Evolutionary conservation across 2,329 filamentous ascomycete species (phyloP).

Genomic region (Dendrostoma leiphaemia): DNA sequence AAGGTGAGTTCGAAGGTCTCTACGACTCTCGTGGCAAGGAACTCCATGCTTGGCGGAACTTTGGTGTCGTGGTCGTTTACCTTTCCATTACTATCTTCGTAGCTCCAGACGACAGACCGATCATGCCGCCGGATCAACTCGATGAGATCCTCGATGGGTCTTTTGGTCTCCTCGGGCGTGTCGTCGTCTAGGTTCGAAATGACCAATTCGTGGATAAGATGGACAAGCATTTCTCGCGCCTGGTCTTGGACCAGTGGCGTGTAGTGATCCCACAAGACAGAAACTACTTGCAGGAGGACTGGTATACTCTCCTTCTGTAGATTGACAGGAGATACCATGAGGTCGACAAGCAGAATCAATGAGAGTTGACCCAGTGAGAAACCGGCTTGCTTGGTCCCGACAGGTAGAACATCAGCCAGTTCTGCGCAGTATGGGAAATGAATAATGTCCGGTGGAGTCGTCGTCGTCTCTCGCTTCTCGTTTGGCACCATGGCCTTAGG

Average conservation of each 20-base stretch:
- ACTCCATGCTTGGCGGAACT: slow-evolving; percentile 84
- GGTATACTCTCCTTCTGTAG: slow-evolving; percentile 78
- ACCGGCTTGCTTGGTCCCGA: slow-evolving; percentile 87
- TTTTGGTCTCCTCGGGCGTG: slow-evolving; percentile 59
- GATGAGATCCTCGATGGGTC: slow-evolving; percentile 81
- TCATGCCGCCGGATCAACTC: slow-evolving; percentile 85
- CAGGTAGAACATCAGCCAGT: slow-evolving; percentile 72
- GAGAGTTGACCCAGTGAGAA: slow-evolving; percentile 92
- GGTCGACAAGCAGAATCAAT: slow-evolving; percentile 87
- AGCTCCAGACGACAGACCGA: slow-evolving; percentile 83
- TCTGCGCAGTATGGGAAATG: slow-evolving; percentile 88
- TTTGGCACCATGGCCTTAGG: slow-evolving; percentile 97
- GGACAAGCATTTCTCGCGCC: slow-evolving; percentile 94
- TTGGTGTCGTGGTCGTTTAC: slow-evolving; percentile 71
- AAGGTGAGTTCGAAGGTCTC: slow-evolving; percentile 82
- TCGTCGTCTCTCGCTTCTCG: slow-evolving; percentile 70
- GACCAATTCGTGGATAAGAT: slow-evolving; percentile 93
- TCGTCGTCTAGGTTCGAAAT: slow-evolving; percentile 75
- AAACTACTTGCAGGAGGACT: slow-evolving; percentile 83
- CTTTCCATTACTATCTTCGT: slow-evolving; percentile 86
- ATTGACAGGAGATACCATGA: slow-evolving; percentile 90
- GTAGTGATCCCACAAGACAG: slow-evolving; percentile 97
- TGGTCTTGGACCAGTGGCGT: slow-evolving; percentile 94
- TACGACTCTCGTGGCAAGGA: slow-evolving; percentile 77
- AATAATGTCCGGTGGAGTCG: slow-evolving; percentile 69